phyloP scores from a whole-genome alignment of 2,329 filamentous ascomycete genomes.

The Zasmidium angulare region DNA sequence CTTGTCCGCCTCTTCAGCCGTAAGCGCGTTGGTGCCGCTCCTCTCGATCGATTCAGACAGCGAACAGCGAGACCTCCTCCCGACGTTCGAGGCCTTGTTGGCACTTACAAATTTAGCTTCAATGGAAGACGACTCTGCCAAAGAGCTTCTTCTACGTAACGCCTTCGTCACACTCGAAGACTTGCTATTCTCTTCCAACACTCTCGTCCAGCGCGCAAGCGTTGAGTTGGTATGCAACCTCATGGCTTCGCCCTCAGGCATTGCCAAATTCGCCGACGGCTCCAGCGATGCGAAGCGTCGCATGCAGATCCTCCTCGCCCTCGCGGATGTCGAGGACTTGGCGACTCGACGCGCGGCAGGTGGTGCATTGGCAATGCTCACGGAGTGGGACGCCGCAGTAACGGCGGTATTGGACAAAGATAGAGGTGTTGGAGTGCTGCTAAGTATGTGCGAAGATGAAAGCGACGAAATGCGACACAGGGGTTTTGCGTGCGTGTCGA shows the following conservation, averaged over 20 bases:
- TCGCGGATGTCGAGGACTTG: slow-evolving; percentile 81
- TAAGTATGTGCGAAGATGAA: slow-evolving; percentile 74
- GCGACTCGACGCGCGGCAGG: slow-evolving; percentile 80
- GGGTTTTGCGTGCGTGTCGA: slow-evolving; percentile 65
- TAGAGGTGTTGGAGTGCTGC: slow-evolving; percentile 71
- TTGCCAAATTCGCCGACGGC: slow-evolving; percentile 68
- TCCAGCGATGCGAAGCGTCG: slow-evolving; percentile 68
- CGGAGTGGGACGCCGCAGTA: slow-evolving; percentile 73
- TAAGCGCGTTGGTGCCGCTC: slow-evolving; percentile 76
- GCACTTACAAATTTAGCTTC: slow-evolving; percentile 93
- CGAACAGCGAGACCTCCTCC: slow-evolving; percentile 72
- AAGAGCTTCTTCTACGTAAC: slow-evolving; percentile 67
- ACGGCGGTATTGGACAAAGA: slow-evolving; percentile 67
- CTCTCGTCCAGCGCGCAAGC: slow-evolving; percentile 74
- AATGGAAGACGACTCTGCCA: slow-evolving; percentile 60
- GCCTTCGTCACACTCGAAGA: slow-evolving; percentile 80
- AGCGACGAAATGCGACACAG: slow-evolving; percentile 66
- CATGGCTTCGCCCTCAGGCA: slow-evolving; percentile 66
- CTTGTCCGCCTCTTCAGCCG: slow-evolving; percentile 71
- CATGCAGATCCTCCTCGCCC: slow-evolving; percentile 79
- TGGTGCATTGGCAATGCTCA: slow-evolving; percentile 82
- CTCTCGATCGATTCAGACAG: slow-evolving; percentile 62
- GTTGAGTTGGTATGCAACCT: slow-evolving; percentile 92
- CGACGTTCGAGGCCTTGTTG: slow-evolving; percentile 85
- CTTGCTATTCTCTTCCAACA: slow-evolving; percentile 74